Conservation (phyloP, 495 filamentous ascomycete species). For the Halenospora varia region DNA sequence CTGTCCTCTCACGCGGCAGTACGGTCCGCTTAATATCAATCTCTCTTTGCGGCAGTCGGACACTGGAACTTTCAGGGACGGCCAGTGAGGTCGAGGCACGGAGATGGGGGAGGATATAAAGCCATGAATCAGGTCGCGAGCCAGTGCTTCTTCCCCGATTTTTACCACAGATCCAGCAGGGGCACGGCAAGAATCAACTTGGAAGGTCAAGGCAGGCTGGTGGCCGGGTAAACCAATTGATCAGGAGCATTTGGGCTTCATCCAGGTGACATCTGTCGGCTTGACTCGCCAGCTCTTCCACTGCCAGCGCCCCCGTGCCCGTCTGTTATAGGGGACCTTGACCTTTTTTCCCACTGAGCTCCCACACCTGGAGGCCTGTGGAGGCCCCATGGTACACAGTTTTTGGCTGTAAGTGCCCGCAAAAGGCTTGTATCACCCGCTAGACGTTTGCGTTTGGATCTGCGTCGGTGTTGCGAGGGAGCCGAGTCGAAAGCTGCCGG, state of each 20-base stretch:
- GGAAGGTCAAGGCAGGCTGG: not conserved
- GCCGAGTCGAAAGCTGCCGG: not conserved
- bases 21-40: slow-evolving; percentile 6
- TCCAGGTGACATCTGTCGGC: not conserved
- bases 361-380: not conserved
- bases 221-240: not conserved
- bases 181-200: not conserved
- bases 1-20: slow-evolving; percentile 1
- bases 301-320: not conserved
- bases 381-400: not conserved
- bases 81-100: not conserved
- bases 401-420: not conserved
- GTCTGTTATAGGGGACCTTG: not conserved
- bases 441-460: not conserved
- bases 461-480: not conserved
- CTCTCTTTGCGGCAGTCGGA: slow-evolving; percentile 1
- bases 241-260: not conserved
- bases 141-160: not conserved
- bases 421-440: not conserved
- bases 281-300: not conserved
- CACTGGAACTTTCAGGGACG: not conserved
- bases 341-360: not conserved
- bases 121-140: slow-evolving; percentile 5
- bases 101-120: not conserved
- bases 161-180: too few species aligned